These are phyloP conservation scores for Zymoseptoria crescenta DNA, from an alignment of 2,329 filamentous ascomycete species.

Conservation along the genomic window DNA sequence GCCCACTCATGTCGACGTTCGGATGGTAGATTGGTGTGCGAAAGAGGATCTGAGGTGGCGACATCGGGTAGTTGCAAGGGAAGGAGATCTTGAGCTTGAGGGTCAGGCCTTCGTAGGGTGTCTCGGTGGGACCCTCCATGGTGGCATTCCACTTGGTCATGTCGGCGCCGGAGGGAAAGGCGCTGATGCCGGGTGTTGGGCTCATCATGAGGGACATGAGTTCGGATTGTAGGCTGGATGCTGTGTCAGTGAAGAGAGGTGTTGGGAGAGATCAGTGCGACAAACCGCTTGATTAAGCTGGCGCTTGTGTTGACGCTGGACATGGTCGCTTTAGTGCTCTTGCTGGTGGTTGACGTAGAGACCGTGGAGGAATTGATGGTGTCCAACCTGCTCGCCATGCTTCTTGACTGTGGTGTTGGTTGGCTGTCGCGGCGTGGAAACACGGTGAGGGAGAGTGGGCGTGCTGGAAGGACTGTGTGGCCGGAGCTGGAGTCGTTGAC, in stretches of 20 bases:
- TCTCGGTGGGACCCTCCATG: slow-evolving; percentile 83
- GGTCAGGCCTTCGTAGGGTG: slow-evolving; percentile 77
- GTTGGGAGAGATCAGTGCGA: neutral
- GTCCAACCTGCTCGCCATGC: slow-evolving; percentile 27
- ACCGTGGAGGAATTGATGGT: slow-evolving; percentile 24
- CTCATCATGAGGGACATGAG: slow-evolving; percentile 98
- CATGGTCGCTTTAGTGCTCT: slow-evolving; percentile 23
- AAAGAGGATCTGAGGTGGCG: slow-evolving; percentile 85
- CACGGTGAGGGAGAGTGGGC: neutral
- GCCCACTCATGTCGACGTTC: slow-evolving; percentile 93
- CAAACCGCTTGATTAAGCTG: slow-evolving; percentile 43
- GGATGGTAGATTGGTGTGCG: slow-evolving; percentile 99
- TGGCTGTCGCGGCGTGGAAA: neutral
- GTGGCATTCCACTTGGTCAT: slow-evolving; percentile 89
- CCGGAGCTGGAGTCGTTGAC: neutral
- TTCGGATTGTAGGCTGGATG: slow-evolving; percentile 78
- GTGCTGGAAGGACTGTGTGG: neutral
- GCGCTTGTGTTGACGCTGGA: slow-evolving; percentile 27
- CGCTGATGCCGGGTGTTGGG: slow-evolving; percentile 84
- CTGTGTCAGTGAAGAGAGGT: neutral
- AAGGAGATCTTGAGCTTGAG: slow-evolving; percentile 92
- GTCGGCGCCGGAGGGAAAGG: slow-evolving; percentile 89
- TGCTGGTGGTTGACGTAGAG: slow-evolving; percentile 25
- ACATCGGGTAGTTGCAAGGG: slow-evolving; percentile 87
- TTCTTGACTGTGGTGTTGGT: neutral